Evolutionary conservation across 495 filamentous ascomycete genomes (phyloP), one percentile per base, ranked within the genome.

Genomic region (Lasiosphaeris hirsuta): DNA sequence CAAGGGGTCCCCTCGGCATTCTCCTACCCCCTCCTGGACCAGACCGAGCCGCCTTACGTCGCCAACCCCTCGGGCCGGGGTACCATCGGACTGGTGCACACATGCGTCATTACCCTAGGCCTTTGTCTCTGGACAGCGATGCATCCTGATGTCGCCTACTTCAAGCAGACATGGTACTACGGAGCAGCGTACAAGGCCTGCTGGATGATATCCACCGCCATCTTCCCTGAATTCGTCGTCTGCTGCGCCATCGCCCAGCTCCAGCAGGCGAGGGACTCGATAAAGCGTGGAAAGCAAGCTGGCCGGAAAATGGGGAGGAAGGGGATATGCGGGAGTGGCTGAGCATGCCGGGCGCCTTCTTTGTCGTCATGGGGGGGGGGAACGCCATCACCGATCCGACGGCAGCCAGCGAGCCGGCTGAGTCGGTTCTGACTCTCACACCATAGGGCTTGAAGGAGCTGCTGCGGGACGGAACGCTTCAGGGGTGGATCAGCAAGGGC

Each of bases 111-210:
- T 8, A 45, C 51, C 1, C 19, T 54, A 1, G 41, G 23, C 19
- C 41, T 54, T 7, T 54, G 40, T 39, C 9, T 54, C 11, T 54
- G 51, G 51, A 54, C 51, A 2, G 30, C 51, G 41, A 19, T 54
- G 2, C 51, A 54, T 23, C 38, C 51, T 1, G 41, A 54, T 44
- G 19, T 54, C 18, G 19, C 33, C 9, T 45, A 14, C 6, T 13
- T 15, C 17, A 43, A 43, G 38, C 19, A 4, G 14, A 6, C 13
- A 3, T 38, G 39, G 18, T 44, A 30, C 23, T 5, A n/a, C 10
- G 10, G 35, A 10, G 4, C 10, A 15, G 10, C 10, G 15, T 53
- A 53, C 50, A 53, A 53, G 38, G 10, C 30, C 4, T 35, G 13
- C 15, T 45, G 23, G 51, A 54, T 45, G 40, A 19, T 37, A 3